Conservation (phyloP, 805 yeast species). For the Zygotorulaspora danielsina region DNA sequence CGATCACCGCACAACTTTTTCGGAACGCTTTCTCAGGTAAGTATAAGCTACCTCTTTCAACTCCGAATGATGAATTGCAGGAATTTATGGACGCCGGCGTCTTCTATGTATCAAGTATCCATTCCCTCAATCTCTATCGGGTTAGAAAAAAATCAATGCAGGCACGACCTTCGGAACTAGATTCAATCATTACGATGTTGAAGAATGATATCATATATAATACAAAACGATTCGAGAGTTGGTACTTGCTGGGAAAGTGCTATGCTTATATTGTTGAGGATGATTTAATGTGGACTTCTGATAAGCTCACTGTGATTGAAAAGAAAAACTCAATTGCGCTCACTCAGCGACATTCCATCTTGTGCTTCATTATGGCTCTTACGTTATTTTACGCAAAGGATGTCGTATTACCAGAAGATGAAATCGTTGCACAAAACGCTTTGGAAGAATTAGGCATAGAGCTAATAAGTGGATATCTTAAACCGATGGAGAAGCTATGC, state of each 20-base stretch:
- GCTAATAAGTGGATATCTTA: slow-evolving; percentile 49
- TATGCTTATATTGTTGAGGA: slow-evolving; percentile 79
- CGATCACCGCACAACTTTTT: slow-evolving; percentile 43
- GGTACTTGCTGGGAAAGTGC: slow-evolving; percentile 81
- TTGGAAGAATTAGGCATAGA: slow-evolving; percentile 28
- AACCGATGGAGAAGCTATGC: slow-evolving; percentile 62
- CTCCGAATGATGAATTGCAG: slow-evolving; percentile 35
- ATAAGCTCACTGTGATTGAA: slow-evolving; percentile 62
- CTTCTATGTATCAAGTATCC: slow-evolving; percentile 40
- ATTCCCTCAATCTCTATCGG: slow-evolving; percentile 37
- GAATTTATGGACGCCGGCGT: slow-evolving; percentile 65
- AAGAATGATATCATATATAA: slow-evolving; percentile 64
- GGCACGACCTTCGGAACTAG: slow-evolving; percentile 77
- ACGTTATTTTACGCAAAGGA: slow-evolving; percentile 8
- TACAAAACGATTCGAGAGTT: slow-evolving; percentile 69
- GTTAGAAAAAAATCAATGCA: slow-evolving; percentile 72
- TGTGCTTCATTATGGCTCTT: slow-evolving; percentile 70
- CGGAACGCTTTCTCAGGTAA: slow-evolving; percentile 52
- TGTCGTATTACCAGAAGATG: slow-evolving; percentile 14
- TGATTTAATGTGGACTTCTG: slow-evolving; percentile 89
- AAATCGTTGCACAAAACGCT: slow-evolving; percentile 15
- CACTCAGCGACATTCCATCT: slow-evolving; percentile 61
- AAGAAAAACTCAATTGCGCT: slow-evolving; percentile 57
- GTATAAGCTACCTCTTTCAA: slow-evolving; percentile 28
- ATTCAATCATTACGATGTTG: slow-evolving; percentile 62